These are phyloP conservation scores for Ehretia macrophylla DNA, from an alignment of 257 asterid genomes.

Conservation along the genomic window DNA sequence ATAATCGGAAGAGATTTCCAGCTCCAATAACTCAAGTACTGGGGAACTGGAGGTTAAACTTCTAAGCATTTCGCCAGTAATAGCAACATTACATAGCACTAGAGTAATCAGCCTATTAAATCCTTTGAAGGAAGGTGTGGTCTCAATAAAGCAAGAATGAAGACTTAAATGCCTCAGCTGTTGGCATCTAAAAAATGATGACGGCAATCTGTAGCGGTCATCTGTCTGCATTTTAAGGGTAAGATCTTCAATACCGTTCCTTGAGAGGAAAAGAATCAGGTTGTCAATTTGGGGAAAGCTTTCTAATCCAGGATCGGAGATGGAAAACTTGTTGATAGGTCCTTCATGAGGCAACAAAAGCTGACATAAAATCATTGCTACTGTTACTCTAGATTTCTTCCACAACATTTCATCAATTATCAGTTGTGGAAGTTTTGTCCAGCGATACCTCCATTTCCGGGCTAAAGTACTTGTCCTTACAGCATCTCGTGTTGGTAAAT, in stretches of 20 bases:
- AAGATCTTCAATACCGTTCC: conserved; percentile 10
- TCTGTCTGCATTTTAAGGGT: neutral
- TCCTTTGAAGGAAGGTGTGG: conserved; percentile 9
- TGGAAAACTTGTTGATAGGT: conserved; percentile 13
- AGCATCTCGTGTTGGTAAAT: conserved; percentile 1
- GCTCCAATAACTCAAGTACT: conserved; percentile 6
- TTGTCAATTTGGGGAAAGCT: conserved; percentile 14
- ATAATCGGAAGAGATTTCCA: neutral
- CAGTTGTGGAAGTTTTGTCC: neutral
- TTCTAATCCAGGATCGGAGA: conserved; percentile 10
- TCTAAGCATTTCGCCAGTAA: too few relatives aligned
- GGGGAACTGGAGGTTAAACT: conserved; percentile 1
- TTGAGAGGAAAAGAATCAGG: conserved; percentile 5
- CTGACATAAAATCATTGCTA: neutral
- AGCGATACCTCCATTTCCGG: neutral
- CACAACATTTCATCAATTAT: neutral
- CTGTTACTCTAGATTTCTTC: neutral
- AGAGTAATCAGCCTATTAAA: conserved; percentile 7
- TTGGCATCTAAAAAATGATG: neutral
- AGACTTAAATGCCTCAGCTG: conserved; percentile 5
- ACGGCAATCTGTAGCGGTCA: conserved; percentile 5
- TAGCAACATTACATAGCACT: neutral
- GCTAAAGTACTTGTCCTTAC: neutral
- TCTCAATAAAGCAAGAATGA: neutral
- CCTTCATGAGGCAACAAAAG: conserved; percentile 14